A percentile compares a stretch with the other conserved stretches of the same genome.
Evolutionary conservation across 495 filamentous ascomycete species (phyloP).

Genomic region (Viridothelium virens): DNA sequence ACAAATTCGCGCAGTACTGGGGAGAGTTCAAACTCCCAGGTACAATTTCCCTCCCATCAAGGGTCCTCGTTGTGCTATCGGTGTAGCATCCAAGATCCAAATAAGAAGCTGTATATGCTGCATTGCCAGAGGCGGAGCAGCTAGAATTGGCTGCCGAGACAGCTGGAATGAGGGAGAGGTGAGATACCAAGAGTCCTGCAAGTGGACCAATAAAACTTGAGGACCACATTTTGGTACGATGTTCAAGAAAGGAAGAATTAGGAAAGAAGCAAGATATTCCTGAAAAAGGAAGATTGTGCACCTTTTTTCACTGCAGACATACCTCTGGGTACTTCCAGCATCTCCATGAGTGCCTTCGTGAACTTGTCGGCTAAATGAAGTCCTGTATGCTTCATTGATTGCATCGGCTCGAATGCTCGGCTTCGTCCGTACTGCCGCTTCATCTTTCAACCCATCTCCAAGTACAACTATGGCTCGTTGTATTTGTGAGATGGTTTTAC

Average conservation of each 20-base stretch:
- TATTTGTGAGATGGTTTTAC: too few species aligned
- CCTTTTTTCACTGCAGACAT: background rate
- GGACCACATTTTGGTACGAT: background rate
- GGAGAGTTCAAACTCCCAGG: background rate
- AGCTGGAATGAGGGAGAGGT: background rate
- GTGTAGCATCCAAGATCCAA: constrained; percentile 4
- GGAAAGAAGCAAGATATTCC: background rate
- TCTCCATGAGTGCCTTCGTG: background rate
- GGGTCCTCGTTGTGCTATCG: background rate
- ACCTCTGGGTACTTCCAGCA: too few species aligned
- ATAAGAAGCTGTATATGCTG: background rate
- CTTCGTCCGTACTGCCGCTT: background rate
- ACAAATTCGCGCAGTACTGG: constrained; percentile 3
- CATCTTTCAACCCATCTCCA: too few species aligned
- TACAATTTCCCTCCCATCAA: background rate
- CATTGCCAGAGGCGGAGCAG: background rate
- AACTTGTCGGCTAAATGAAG: constrained; percentile 1
- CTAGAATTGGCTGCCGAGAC: background rate
- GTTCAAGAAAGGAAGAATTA: background rate
- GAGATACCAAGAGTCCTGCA: background rate
- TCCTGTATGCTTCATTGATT: background rate
- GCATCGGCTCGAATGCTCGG: background rate
- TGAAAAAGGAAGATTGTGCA: background rate
- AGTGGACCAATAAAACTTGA: background rate
- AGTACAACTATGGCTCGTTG: too few species aligned